Base-by-base conservation (phyloP, 257 asterid genomes). In the Hygrophila difformis region DNA sequence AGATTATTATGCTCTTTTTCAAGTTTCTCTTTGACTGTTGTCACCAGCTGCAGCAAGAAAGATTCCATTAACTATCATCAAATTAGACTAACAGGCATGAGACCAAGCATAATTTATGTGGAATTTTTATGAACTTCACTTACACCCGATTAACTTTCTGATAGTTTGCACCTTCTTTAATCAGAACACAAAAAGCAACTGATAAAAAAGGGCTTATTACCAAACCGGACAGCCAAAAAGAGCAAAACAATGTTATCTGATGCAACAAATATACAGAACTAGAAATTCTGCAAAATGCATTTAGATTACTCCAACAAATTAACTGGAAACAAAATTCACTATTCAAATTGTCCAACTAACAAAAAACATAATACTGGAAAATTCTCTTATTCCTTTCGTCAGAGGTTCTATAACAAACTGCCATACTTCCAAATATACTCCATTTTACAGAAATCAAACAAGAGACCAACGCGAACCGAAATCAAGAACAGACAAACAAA, bases 1-100 rank as follows among this genome's bases (percentile, higher is more conserved):
- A 88, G 94, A 60, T 51, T 50, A 12, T n/a, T 60, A 42, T 84
- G 60, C 41, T 82, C 82, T 50, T 56, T 84, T 51, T 72, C 79
- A 43, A 89, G 94, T 74, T 67, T 82, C 69, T 73, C 78, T 72
- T 88, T 84, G 49, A 88, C 97, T 66, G 75, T 67, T 37, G 68
- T 49, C 52, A 88, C 96, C 12, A 88, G 56, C 95, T 84, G 78
- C 77, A 66, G 42, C 44, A 55, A 23, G 10, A 47, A 63, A 56
- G 49, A 57, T 35, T 50, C 19, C 39, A 55, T 60, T 53, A 55
- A 55, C 40, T 37, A 33, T 33, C 58, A n/a, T 24, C 8, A 17
- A 16, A 72, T 33, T n/a, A n/a, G 37, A 48, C 11, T 13, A n/a
- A 13, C 21, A 33, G 23, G 21, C 55, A 49, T 6, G 44, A 37